Conservation (phyloP, 768 basidiomycete genomes). For the Phlebiopsis gigantea region DNA sequence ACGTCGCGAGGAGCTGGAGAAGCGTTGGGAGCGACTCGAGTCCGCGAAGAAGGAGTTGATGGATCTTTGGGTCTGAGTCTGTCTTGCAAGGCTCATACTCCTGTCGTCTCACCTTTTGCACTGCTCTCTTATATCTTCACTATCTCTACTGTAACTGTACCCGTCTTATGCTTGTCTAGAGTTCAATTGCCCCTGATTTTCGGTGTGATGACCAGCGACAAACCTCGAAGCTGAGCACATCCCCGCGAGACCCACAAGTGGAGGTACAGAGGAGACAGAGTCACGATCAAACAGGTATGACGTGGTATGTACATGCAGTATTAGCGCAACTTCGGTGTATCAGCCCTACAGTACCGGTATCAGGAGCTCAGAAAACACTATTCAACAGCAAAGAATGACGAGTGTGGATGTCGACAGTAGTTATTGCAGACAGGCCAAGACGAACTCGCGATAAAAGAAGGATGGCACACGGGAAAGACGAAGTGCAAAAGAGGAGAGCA, state of each 20-base stretch:
- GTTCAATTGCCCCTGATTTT: too few relatives aligned
- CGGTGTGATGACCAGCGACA: too few relatives aligned
- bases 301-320: slow-evolving; percentile 14
- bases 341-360: slow-evolving; percentile 12
- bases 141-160: not conserved
- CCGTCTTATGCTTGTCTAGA: not conserved
- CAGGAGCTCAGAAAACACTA: slow-evolving; percentile 8
- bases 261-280: not conserved
- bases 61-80: slow-evolving; percentile 14
- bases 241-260: not conserved
- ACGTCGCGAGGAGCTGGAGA: slow-evolving; percentile 41
- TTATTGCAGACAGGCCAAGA: slow-evolving; percentile 8
- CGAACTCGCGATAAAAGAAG: slow-evolving; percentile 29
- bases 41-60: slow-evolving; percentile 39
- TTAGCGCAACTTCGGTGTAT: slow-evolving; percentile 14
- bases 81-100: not conserved
- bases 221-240: too few relatives aligned
- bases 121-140: not conserved
- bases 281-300: not conserved
- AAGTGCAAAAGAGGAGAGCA: slow-evolving; percentile 16
- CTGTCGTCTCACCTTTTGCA: not conserved
- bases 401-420: slow-evolving; percentile 2
- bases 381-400: slow-evolving; percentile 16
- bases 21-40: slow-evolving; percentile 46
- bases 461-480: slow-evolving; percentile 24